Percentiles rank a stretch among this genome's conserved stretches.
Evolutionary conservation across 164 flowering plant species (phyloP).

Genomic region (Vitis cinerea): DNA sequence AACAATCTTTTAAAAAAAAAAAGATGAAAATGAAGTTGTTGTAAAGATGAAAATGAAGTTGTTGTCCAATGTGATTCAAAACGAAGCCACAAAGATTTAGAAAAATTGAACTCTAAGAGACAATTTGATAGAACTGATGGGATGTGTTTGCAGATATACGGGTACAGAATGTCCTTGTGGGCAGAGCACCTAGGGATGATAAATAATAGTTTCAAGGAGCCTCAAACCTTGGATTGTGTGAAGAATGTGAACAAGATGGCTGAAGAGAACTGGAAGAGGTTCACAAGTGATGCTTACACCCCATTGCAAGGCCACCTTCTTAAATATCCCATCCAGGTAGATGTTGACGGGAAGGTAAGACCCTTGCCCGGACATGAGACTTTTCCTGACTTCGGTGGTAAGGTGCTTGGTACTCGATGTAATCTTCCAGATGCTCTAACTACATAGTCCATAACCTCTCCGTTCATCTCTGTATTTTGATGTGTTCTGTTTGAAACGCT

Average conservation of each 20-base stretch:
- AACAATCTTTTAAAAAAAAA: no score
- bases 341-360: conserved; percentile 42
- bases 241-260: conserved; percentile 45
- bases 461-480: no score
- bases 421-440: conserved; percentile 60
- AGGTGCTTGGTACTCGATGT: conserved; percentile 37
- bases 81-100: no score
- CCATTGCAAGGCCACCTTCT: conserved; percentile 60
- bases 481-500: conserved; percentile 10
- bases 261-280: conserved; percentile 57
- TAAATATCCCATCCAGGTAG: conserved; percentile 51
- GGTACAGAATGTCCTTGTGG: conserved; percentile 72
- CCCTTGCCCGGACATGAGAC: conserved; percentile 48
- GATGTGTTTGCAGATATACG: conserved; percentile 40
- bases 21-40: no score
- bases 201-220: conserved; percentile 40
- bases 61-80: no score
- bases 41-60: no score
- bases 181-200: conserved; percentile 56
- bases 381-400: conserved; percentile 60
- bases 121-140: background rate
- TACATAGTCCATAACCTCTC: conserved; percentile 20
- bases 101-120: background rate
- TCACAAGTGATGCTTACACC: conserved; percentile 25
- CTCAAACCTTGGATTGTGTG: conserved; percentile 45